Evolutionary conservation across 2,329 filamentous ascomycete species (phyloP), one percentile per base, ranked within the genome.

Genomic region (Botrytis cinerea): DNA sequence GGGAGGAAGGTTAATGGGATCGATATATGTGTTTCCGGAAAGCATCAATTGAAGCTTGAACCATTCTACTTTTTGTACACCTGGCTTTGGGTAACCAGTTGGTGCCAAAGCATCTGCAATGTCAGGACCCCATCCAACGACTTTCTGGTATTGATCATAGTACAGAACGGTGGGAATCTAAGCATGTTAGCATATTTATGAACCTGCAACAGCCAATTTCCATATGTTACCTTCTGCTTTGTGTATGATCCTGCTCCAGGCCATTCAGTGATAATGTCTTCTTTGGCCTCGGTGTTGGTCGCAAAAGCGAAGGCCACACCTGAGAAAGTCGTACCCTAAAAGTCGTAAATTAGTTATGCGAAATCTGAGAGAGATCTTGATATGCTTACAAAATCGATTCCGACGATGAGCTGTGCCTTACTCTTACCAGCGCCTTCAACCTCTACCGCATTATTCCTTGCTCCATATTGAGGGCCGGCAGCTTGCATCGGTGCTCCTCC

Each of bases 31-130:
- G 87, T 98, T 98, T 76, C 96, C 96, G 74, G 94, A 98, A 76
- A 98, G 88, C 96, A 98, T 98, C 73, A 99, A 90, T 85, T 99
- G 96, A 78, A 99, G 89, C 87, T 98, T 98, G 89, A 99, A 98
- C 96, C 96, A 99, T 85, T 98, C 96, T 38, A 98, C 95, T 86
- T 98, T 98, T 84, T 98, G 96, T 78, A 99, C 95, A 77, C 95
- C 95, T 48, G 93, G 93, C 86, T 98, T 98, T 78, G 96, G 96
- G 83, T 98, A 98, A 76, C 96, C 96, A 59, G 96, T 98, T 45
- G 96, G 96, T 71, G 96, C 95, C 77, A 98, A 89, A 76, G 96
- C 96, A 84, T 98, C 95, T 75, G 96, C 94, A 80, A 98, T 98
- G 86, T 99, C 96, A 73, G 95, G 95, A 75, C 96, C 96, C 96